Base-by-base conservation (phyloP, 2,329 filamentous ascomycete species). In the Leptographium wingfieldii region DNA sequence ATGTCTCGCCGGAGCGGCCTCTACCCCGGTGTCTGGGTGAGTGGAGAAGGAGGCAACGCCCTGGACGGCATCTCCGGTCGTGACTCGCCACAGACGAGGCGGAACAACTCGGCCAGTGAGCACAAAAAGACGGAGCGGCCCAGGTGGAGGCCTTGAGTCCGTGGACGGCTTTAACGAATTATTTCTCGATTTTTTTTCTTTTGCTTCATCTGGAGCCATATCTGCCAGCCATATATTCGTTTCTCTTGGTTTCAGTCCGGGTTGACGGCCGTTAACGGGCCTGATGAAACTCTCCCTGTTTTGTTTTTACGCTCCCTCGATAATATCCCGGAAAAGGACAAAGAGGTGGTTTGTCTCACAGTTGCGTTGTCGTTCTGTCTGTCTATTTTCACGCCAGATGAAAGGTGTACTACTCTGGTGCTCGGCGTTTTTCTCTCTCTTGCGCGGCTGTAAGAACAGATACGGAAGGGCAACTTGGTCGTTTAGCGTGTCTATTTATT, bases 1-100 rank as follows among this genome's bases (percentile, higher is more conserved):
- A 70, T 72, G 25, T 74, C 71, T 60, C 73, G 81, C 62, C 77
- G 82, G 35, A 74, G 70, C 5, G 84, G 81, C 65, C 66, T 85
- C 60, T 70, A 85, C 27, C 55, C 43, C 22, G 73, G 78, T 59
- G 73, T 77, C 0, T 76, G 68, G 57, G 60, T 66, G 31, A 65
- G 67, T 3, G 71, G 65, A 51, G 65, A 67, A 25, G 68, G 70
- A 3, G 6, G 9, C 7, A 69, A 69, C 31, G 67, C 72, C 22
- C 72, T 71, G 16, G 54, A 54, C 27, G 16, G 9, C 22, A n/a
- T 52, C 9, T 62, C 62, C 0, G 80, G 80, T 5, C 73, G 78
- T 22, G 72, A 74, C 48, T 81, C 75, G 58, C 79, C 80, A 5
- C 75, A 78, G 58, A 72, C 77, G 14, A 76, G 78, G 71, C 71